These are phyloP conservation scores for Colletotrichum sp. DNA, from an alignment of 2,329 filamentous ascomycete genomes.

Conservation along the genomic window DNA sequence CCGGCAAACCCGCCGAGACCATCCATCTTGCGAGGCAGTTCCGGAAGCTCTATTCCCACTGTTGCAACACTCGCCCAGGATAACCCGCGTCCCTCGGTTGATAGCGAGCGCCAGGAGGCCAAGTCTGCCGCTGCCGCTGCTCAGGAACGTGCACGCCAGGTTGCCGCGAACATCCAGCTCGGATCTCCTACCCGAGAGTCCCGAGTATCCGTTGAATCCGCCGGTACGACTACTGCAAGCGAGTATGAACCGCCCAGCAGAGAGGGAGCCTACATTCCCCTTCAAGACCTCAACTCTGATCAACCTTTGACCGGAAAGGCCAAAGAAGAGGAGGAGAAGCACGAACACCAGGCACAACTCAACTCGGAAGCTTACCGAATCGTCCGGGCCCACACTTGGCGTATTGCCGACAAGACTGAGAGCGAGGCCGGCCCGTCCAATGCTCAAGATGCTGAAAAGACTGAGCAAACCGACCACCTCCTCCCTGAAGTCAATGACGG, in stretches of 20 bases:
- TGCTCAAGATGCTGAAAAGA: neutral
- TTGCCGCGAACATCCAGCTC: slow-evolving; percentile 43
- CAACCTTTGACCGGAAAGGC: neutral
- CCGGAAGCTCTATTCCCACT: slow-evolving; percentile 40
- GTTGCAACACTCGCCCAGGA: slow-evolving; percentile 5
- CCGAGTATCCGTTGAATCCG: slow-evolving; percentile 42
- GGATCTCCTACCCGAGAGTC: slow-evolving; percentile 39
- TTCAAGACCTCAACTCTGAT: slow-evolving; percentile 32
- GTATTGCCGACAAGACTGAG: slow-evolving; percentile 14
- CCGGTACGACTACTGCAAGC: slow-evolving; percentile 31
- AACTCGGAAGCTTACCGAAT: slow-evolving; percentile 46
- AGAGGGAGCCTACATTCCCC: slow-evolving; percentile 31
- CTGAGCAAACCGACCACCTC: neutral
- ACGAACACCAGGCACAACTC: slow-evolving; percentile 28
- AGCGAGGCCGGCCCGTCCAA: slow-evolving; percentile 11
- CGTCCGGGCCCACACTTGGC: slow-evolving; percentile 45
- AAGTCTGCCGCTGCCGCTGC: slow-evolving; percentile 43
- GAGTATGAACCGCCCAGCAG: slow-evolving; percentile 27
- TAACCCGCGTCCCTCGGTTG: neutral
- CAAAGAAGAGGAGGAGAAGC: slow-evolving; percentile 6
- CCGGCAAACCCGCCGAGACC: slow-evolving; percentile 22
- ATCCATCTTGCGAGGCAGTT: slow-evolving; percentile 47
- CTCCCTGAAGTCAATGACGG: slow-evolving; percentile 41
- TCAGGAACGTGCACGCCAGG: slow-evolving; percentile 45
- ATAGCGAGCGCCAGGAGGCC: slow-evolving; percentile 26